Base-by-base conservation (phyloP, 2,329 filamentous ascomycete genomes). In the Cephalotrichum gorgonifer region DNA sequence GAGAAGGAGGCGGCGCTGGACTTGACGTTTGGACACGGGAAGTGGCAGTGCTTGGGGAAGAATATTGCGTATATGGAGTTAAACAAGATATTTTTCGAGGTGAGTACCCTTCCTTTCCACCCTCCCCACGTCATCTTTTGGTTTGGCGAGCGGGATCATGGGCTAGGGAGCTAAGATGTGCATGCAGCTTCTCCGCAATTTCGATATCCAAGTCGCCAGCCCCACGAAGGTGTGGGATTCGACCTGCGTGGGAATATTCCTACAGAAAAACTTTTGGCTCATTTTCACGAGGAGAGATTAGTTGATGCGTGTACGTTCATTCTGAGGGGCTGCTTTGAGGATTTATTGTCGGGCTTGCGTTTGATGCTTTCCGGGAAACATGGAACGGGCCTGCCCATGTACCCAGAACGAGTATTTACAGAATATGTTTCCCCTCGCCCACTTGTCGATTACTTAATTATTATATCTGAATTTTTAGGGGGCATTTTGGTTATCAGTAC, bases 11-110 rank as follows among this genome's bases (percentile, higher is more conserved):
- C 55, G 33, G 60, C 62, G 1, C 49, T 66, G n/a, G 68, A 70
- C 14, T 49, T 70, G 9, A 56, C 68, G 0, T 71, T 71, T 48
- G 61, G 66, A 2, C 62, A 64, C 23, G 68, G 70, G 0, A 50
- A 60, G 3, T 69, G 63, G 59, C 58, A 61, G 39, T 71, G 69
- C 41, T 51, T 70, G 12, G 68, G 69, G 1, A 60, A 62, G 4
- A 61, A 60, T 1, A 57, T 70, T 22, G 66, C 68, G 1, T 46
- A 62, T 9, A 63, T 71, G 54, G 66, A 71, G 53, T 22, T 69
- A 48, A 67, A 67, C 41, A 64, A 65, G 57, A 46, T 64, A 2
- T 59, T 68, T 28, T 66, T 71, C 20, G 70, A 75, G 62, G 66
- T 68, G 43, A 44, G 47, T 43, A 8, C 9, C 1, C 14, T 15